A percentile compares a stretch with the other conserved stretches of the same genome.
phyloP scores from a whole-genome alignment of 2,329 filamentous ascomycete genomes.

The Penicillium paneum region DNA sequence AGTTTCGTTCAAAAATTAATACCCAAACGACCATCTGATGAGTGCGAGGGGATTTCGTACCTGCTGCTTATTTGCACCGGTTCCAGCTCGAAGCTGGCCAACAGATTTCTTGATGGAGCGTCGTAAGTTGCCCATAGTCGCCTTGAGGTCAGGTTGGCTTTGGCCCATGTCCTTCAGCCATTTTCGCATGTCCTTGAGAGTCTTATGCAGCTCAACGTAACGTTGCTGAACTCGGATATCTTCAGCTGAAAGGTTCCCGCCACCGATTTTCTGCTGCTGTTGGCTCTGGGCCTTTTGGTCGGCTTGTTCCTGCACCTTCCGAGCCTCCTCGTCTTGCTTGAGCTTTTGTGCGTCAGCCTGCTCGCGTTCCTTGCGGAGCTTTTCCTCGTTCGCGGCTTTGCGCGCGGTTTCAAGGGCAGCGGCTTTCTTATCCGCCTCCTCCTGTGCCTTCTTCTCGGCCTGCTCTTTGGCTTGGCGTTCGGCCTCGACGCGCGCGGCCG shows the following conservation, averaged over 20 bases:
- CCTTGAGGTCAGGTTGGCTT: conserved; percentile 58
- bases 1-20: conserved; percentile 9
- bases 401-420: conserved; percentile 38
- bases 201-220: conserved; percentile 61
- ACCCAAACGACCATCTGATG: neutral
- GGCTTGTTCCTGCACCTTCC: conserved; percentile 31
- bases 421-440: conserved; percentile 32
- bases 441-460: conserved; percentile 31
- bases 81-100: conserved; percentile 65
- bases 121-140: conserved; percentile 67
- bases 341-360: conserved; percentile 32
- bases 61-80: conserved; percentile 58
- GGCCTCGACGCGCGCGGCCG: conserved; percentile 37
- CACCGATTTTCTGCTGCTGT: conserved; percentile 30
- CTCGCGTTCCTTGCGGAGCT: conserved; percentile 33
- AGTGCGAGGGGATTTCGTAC: conserved; percentile 34
- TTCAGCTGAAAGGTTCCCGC: conserved; percentile 29
- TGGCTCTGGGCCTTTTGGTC: conserved; percentile 30
- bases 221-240: conserved; percentile 46
- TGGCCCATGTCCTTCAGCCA: conserved; percentile 56
- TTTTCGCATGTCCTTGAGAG: conserved; percentile 60
- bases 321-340: conserved; percentile 31
- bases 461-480: conserved; percentile 46
- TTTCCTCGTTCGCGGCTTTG: conserved; percentile 36
- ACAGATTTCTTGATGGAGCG: conserved; percentile 68